Conservation (phyloP, 2,329 filamentous ascomycete species). For the Ustulina deusta region DNA sequence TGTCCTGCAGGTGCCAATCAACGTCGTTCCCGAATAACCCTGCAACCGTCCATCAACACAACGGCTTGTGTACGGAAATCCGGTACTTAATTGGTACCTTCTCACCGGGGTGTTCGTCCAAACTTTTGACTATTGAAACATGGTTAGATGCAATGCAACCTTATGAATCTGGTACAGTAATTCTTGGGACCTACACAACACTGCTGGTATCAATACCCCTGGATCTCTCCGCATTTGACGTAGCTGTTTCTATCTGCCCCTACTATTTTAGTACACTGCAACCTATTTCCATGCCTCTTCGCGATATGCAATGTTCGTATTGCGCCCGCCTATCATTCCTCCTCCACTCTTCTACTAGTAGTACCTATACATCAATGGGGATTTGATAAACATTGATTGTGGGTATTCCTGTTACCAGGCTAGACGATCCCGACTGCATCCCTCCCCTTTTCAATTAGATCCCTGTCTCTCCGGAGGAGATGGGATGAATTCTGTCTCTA, state of each 20-base stretch:
- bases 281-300: constrained; percentile 7
- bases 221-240: constrained; percentile 37
- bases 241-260: constrained; percentile 21
- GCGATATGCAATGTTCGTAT: constrained; percentile 11
- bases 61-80: constrained; percentile 13
- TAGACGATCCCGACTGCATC: background rate
- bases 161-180: constrained; percentile 34
- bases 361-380: background rate
- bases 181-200: constrained; percentile 4
- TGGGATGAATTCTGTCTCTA: constrained; percentile 19
- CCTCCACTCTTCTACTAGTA: background rate
- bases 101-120: constrained; percentile 31
- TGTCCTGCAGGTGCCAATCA: constrained; percentile 15
- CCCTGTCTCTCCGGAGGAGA: constrained; percentile 12
- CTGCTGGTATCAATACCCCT: constrained; percentile 25
- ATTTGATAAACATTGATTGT: constrained; percentile 12
- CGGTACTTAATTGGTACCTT: constrained; percentile 19
- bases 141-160: constrained; percentile 38
- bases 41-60: constrained; percentile 16
- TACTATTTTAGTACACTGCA: constrained; percentile 22
- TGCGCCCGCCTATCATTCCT: constrained; percentile 4
- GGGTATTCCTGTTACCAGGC: background rate
- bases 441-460: constrained; percentile 11
- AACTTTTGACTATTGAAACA: constrained; percentile 33
- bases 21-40: background rate